Evolutionary conservation across 768 basidiomycete genomes (phyloP).

Genomic region (Asterophora parasitica): DNA sequence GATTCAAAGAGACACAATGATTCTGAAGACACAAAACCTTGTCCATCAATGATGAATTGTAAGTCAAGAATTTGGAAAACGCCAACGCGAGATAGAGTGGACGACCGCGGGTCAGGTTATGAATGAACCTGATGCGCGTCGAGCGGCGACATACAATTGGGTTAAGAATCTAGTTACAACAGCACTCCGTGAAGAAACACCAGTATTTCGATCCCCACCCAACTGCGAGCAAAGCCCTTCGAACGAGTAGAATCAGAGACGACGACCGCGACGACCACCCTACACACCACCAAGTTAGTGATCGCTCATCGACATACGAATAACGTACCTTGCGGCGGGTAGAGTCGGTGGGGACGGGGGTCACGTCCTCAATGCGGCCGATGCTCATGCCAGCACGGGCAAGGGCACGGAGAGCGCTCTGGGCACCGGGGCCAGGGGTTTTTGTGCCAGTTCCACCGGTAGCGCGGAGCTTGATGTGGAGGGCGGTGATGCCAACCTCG

Average conservation of each 20-base stretch:
- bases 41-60: no score
- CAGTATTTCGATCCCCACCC: conserved; percentile 12
- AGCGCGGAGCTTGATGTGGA: conserved; percentile 98
- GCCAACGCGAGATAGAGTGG: conserved; percentile 29
- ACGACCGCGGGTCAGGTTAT: conserved; percentile 79
- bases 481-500: conserved; percentile 96
- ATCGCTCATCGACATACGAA: background rate
- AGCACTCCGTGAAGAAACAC: conserved; percentile 10
- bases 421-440: conserved; percentile 97
- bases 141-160: conserved; percentile 72
- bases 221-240: conserved; percentile 13
- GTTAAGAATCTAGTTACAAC: conserved; percentile 24
- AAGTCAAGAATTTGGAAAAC: conserved; percentile 18
- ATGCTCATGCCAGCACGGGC: conserved; percentile 98
- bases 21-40: no score
- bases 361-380: conserved; percentile 97
- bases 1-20: no score
- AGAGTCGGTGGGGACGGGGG: conserved; percentile 94
- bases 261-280: conserved; percentile 99
- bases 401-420: conserved; percentile 95
- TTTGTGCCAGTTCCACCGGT: conserved; percentile 99
- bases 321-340: conserved; percentile 87
- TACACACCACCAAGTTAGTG: conserved; percentile 22
- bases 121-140: conserved; percentile 74
- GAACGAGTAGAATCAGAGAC: conserved; percentile 51